These are phyloP conservation scores for Digitaria exilis DNA, from an alignment of 202 grass and related monocot species.

Conservation along the genomic window DNA sequence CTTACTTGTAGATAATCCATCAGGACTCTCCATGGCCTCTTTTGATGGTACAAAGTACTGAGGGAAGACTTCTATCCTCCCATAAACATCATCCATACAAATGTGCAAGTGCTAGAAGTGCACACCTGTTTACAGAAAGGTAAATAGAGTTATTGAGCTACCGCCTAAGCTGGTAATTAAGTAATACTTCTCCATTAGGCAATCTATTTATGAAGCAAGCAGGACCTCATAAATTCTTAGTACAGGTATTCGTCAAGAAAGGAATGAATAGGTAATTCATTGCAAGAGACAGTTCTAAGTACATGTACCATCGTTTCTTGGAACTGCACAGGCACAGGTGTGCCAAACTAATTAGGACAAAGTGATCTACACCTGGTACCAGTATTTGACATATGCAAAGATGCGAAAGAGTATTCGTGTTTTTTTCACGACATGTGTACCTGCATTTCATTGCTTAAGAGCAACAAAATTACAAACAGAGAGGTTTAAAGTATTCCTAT, in stretches of 20 bases:
- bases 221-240: neutral
- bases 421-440: too few species aligned
- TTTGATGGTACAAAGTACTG: conserved; percentile 65
- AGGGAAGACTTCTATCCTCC: conserved; percentile 79
- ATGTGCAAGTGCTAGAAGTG: conserved; percentile 33
- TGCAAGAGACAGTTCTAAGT: neutral
- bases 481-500: neutral
- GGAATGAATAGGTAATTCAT: neutral
- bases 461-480: too few species aligned
- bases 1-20: conserved; percentile 53
- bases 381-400: neutral
- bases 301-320: neutral
- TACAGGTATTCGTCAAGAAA: too few species aligned
- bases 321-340: neutral
- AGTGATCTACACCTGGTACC: neutral
- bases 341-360: neutral
- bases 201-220: neutral
- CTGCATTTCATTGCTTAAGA: too few species aligned
- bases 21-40: conserved; percentile 47
- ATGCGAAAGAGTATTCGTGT: neutral
- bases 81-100: conserved; percentile 91
- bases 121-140: conserved; percentile 36
- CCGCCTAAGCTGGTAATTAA: neutral
- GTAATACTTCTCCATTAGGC: neutral
- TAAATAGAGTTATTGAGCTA: neutral